Conservation (phyloP, 1,284 basidiomycete genomes). For the Marasmius sp. region DNA sequence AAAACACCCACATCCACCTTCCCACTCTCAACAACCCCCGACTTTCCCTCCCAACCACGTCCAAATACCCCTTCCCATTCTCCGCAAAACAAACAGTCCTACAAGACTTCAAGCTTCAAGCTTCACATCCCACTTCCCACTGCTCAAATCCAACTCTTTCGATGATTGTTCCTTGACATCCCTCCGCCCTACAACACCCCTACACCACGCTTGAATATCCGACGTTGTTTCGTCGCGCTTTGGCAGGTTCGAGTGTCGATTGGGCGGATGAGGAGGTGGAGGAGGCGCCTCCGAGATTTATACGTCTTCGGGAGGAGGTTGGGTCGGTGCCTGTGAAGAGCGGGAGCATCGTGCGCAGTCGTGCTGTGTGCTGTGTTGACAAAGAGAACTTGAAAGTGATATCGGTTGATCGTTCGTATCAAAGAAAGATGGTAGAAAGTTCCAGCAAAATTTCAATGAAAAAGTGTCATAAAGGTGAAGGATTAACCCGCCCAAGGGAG, state of each 20-base stretch:
- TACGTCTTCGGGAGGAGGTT: constrained; percentile 52
- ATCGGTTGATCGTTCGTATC: too few species aligned
- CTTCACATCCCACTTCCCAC: constrained; percentile 43
- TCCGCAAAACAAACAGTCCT: too few species aligned
- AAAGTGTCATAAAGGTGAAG: too few species aligned
- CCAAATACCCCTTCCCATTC: too few species aligned
- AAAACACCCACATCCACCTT: too few species aligned
- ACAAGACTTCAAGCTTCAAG: too few species aligned
- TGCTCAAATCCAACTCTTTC: constrained; percentile 44
- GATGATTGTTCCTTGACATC: constrained; percentile 42
- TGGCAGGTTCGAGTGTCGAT: constrained; percentile 62
- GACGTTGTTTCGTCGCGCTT: constrained; percentile 54
- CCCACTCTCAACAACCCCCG: too few species aligned
- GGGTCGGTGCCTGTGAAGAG: constrained; percentile 38
- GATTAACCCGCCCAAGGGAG: too few species aligned
- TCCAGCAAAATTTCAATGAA: too few species aligned
- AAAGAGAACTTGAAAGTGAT: too few species aligned
- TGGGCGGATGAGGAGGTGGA: constrained; percentile 46
- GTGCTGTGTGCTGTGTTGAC: not conserved
- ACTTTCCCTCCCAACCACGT: too few species aligned
- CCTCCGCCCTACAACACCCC: constrained; percentile 44
- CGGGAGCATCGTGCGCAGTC: constrained; percentile 25
- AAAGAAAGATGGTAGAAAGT: too few species aligned
- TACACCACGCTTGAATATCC: constrained; percentile 70
- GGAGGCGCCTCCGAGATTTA: constrained; percentile 72